Base-by-base conservation (phyloP, 805 yeast species). In the Suhomyces pyralidae region DNA sequence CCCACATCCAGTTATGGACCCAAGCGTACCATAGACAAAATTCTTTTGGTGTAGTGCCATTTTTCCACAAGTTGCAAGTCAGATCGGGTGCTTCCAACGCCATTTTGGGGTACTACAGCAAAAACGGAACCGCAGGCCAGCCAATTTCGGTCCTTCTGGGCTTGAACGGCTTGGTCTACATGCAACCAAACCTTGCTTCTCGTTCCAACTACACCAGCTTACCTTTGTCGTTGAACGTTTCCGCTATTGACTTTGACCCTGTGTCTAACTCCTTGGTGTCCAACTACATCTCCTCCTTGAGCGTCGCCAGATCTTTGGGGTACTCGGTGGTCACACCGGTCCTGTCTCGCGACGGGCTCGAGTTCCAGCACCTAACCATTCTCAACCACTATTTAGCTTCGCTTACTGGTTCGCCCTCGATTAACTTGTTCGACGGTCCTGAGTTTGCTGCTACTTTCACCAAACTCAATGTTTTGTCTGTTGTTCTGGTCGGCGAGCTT, bases 81-180 rank as follows among this genome's bases (percentile, higher is more conserved):
- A 83, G 96, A 66, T 75, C 86, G 2, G 97, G 97, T 61, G 94
- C 97, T 30, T 89, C 93, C 45, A 79, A 83, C 56, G 81, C 88
- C 25, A 79, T 93, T 45, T 73, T 88, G 48, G 97, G 97, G 38
- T 92, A 85, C 70, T 68, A 82, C 50, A 56, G 64, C 43, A 63
- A 62, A 46, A 59, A 61, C 50, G 71, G 70, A 7, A 65, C 72
- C 47, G 63, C 62, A 45, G 68, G 69, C 38, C 73, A 75, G 38
- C 79, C 68, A 24, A 61, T 67, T 55, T 79, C 62, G 76, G 85
- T 55, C 49, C 65, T 92, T 38, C 78, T 85, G 46, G 85, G 92
- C 42, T 81, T 90, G 28, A 81, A 82, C 56, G 84, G 90, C 26
- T 76, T 91, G 65, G 74, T 80, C 19, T 83, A 79, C 63, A 85